Conservation (phyloP, 129 eudicot species). For the Escallonia herrerae region DNA sequence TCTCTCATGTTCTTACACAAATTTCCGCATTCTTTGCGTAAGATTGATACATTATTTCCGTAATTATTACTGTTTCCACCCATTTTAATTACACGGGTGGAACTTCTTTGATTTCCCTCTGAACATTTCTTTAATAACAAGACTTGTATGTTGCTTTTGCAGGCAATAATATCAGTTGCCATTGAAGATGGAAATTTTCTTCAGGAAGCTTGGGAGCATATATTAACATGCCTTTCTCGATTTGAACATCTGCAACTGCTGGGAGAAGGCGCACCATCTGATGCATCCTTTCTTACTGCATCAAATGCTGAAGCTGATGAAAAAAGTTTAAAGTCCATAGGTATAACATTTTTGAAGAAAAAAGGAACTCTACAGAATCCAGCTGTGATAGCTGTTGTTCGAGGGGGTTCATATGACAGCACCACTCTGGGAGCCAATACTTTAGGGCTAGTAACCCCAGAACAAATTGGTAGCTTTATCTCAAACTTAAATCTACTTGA, state of each 20-base stretch:
- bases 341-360: slow-evolving; percentile 54
- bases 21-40: neutral
- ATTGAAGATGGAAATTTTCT: slow-evolving; percentile 93
- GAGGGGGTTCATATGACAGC: slow-evolving; percentile 98
- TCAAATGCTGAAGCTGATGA: slow-evolving; percentile 68
- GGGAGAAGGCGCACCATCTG: slow-evolving; percentile 99
- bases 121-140: neutral
- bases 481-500: slow-evolving; percentile 88
- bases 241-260: slow-evolving; percentile 93
- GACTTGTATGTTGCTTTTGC: slow-evolving; percentile 18
- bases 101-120: neutral
- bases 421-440: slow-evolving; percentile 55
- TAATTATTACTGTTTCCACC: neutral
- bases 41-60: neutral
- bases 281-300: slow-evolving; percentile 72
- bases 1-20: neutral
- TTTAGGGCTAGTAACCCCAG: slow-evolving; percentile 78
- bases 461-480: slow-evolving; percentile 82
- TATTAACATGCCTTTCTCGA: slow-evolving; percentile 82
- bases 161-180: slow-evolving; percentile 90
- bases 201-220: slow-evolving; percentile 98
- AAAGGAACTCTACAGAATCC: slow-evolving; percentile 90
- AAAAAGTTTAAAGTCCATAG: slow-evolving; percentile 37
- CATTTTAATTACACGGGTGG: neutral
- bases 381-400: slow-evolving; percentile 87